These are phyloP conservation scores for Fusarium robinianum DNA, from an alignment of 2,329 filamentous ascomycete genomes.

Conservation along the genomic window DNA sequence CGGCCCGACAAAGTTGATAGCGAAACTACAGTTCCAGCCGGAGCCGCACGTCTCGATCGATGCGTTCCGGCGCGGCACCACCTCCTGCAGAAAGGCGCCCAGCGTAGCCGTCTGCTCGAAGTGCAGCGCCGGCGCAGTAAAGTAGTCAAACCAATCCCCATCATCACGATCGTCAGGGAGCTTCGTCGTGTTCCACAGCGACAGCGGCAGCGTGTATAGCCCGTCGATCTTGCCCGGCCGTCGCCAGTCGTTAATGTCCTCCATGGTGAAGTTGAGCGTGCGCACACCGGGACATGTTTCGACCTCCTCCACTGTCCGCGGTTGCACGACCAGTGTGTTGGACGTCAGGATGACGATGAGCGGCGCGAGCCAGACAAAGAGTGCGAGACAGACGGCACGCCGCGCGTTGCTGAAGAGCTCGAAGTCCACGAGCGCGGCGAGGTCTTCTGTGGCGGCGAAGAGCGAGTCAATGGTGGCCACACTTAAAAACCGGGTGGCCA, in stretches of 20 bases:
- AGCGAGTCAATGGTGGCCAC: slow-evolving; percentile 3
- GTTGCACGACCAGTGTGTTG: slow-evolving; percentile 2
- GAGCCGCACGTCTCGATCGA: not conserved
- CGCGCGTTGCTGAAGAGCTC: not conserved
- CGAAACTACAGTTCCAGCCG: slow-evolving; percentile 7
- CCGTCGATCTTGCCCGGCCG: not conserved
- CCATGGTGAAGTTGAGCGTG: slow-evolving; percentile 12
- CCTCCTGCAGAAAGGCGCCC: not conserved
- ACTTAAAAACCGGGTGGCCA: not conserved
- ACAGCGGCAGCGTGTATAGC: not conserved
- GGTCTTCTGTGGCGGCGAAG: slow-evolving; percentile 9
- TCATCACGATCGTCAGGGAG: too few relatives aligned
- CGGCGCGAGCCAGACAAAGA: slow-evolving; percentile 8
- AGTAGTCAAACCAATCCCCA: slow-evolving; percentile 1
- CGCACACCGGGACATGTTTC: not conserved
- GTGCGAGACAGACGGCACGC: not conserved
- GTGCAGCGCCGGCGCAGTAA: too few relatives aligned
- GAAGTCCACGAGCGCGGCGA: not conserved
- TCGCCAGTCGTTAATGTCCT: not conserved
- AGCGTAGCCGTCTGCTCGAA: not conserved
- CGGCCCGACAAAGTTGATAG: not conserved
- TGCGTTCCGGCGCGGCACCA: not conserved
- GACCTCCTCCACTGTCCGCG: not conserved
- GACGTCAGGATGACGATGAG: slow-evolving; percentile 4
- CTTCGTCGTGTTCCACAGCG: not conserved